Conservation (phyloP, 257 asterid species). For the Petunia axillaris region DNA sequence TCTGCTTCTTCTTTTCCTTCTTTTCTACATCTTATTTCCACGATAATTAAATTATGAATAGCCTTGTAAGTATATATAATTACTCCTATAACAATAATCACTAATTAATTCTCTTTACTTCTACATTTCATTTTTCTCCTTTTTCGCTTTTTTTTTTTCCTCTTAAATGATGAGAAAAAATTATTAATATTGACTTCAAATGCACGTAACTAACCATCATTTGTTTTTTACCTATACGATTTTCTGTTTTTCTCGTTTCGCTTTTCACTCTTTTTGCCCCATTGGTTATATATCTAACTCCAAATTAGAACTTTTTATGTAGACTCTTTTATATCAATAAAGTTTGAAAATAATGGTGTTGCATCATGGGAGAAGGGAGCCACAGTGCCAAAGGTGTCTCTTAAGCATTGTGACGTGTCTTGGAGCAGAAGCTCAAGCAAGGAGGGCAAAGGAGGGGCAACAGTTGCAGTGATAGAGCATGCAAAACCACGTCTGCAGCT, state of each 20-base stretch:
- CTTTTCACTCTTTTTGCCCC: neutral
- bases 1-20: too few relatives aligned
- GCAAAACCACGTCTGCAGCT: constrained; percentile 48
- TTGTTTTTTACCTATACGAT: neutral
- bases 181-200: too few relatives aligned
- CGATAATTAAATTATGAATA: too few relatives aligned
- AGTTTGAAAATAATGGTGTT: constrained; percentile 71
- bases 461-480: constrained; percentile 51
- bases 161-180: too few relatives aligned
- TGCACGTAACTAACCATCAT: neutral
- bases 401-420: constrained; percentile 32
- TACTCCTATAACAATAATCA: too few relatives aligned
- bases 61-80: too few relatives aligned
- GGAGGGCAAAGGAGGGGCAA: neutral
- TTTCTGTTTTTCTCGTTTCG: neutral
- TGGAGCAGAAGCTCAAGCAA: constrained; percentile 28
- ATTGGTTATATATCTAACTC: neutral
- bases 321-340: constrained; percentile 93
- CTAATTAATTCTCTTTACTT: too few relatives aligned
- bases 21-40: too few relatives aligned
- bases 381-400: constrained; percentile 32
- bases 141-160: too few relatives aligned
- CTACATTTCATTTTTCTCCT: too few relatives aligned
- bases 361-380: constrained; percentile 45
- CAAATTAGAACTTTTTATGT: constrained; percentile 23